phyloP scores from a whole-genome alignment of 2,329 filamentous ascomycete genomes.

The Salinomyces thailandicus region DNA sequence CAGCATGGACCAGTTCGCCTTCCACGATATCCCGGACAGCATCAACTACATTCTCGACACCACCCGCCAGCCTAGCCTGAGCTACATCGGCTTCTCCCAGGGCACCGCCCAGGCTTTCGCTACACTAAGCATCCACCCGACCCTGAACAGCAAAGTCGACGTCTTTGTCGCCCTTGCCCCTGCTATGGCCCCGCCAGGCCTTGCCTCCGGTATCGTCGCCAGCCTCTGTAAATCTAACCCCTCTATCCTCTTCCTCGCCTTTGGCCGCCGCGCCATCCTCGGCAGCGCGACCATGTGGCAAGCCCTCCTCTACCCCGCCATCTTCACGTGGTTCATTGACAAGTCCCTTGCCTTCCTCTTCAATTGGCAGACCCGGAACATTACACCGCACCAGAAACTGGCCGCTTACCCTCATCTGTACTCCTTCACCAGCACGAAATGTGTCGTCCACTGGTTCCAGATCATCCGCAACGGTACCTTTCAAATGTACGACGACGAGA shows the following conservation, averaged over 20 bases:
- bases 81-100: slow-evolving; percentile 95
- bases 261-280: slow-evolving; percentile 82
- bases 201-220: slow-evolving; percentile 84
- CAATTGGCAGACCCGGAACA: slow-evolving; percentile 79
- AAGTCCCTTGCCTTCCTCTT: slow-evolving; percentile 73
- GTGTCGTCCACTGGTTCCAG: slow-evolving; percentile 98
- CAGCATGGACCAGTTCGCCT: slow-evolving; percentile 95
- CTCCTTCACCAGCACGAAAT: slow-evolving; percentile 93
- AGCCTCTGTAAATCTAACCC: slow-evolving; percentile 89
- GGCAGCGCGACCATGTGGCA: slow-evolving; percentile 97
- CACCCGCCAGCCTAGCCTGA: slow-evolving; percentile 72
- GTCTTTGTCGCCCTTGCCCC: slow-evolving; percentile 93
- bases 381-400: slow-evolving; percentile 76
- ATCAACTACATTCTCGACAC: slow-evolving; percentile 84
- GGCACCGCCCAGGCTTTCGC: slow-evolving; percentile 96
- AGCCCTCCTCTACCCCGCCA: slow-evolving; percentile 83
- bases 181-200: slow-evolving; percentile 87
- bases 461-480: slow-evolving; percentile 94
- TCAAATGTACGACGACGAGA: slow-evolving; percentile 97
- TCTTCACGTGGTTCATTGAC: slow-evolving; percentile 84
- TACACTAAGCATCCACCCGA: slow-evolving; percentile 80
- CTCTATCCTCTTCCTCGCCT: slow-evolving; percentile 82
- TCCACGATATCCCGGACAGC: slow-evolving; percentile 91
- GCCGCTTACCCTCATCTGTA: slow-evolving; percentile 93
- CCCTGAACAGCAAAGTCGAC: slow-evolving; percentile 83